A percentile compares a stretch with the other conserved stretches of the same genome.
phyloP scores from a whole-genome alignment of 2,329 filamentous ascomycete species.

The Sclerotinia minor region DNA sequence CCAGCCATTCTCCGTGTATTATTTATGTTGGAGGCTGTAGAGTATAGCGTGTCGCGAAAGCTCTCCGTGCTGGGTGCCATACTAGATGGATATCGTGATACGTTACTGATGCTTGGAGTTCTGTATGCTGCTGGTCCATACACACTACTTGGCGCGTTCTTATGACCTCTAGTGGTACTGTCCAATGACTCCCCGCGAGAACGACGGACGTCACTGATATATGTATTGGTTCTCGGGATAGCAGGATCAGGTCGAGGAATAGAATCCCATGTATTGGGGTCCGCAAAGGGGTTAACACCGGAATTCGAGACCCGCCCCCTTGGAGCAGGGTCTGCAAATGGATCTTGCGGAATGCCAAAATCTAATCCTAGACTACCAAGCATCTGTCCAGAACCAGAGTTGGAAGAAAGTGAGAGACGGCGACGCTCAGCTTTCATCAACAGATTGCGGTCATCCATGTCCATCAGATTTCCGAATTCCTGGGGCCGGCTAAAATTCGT shows the following conservation, averaged over 20 bases:
- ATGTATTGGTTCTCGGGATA: conserved; percentile 44
- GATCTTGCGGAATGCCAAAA: conserved; percentile 34
- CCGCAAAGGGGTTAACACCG: conserved; percentile 27
- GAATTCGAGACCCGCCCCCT: background rate
- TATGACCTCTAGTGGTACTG: conserved; percentile 39
- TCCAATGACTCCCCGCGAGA: conserved; percentile 51
- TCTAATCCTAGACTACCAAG: conserved; percentile 37
- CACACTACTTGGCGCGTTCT: conserved; percentile 37
- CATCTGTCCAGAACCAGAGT: conserved; percentile 29
- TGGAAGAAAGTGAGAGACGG: conserved; percentile 29
- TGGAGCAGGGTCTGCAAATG: conserved; percentile 35
- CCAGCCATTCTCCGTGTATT: conserved; percentile 55
- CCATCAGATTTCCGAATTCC: conserved; percentile 38
- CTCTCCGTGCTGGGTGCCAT: conserved; percentile 39
- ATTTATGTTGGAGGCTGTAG: conserved; percentile 40
- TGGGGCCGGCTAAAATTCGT: conserved; percentile 30
- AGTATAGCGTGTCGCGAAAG: conserved; percentile 46
- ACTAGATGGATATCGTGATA: conserved; percentile 38
- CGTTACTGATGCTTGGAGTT: conserved; percentile 29
- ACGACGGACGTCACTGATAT: conserved; percentile 51
- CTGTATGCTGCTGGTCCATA: conserved; percentile 32
- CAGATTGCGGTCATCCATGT: conserved; percentile 37
- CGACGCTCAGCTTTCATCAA: conserved; percentile 35
- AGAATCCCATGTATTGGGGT: conserved; percentile 27
- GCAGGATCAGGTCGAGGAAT: conserved; percentile 35